These are phyloP conservation scores for Mycosarcoma maydis DNA, from an alignment of 1,284 basidiomycete genomes.

Conservation along the genomic window DNA sequence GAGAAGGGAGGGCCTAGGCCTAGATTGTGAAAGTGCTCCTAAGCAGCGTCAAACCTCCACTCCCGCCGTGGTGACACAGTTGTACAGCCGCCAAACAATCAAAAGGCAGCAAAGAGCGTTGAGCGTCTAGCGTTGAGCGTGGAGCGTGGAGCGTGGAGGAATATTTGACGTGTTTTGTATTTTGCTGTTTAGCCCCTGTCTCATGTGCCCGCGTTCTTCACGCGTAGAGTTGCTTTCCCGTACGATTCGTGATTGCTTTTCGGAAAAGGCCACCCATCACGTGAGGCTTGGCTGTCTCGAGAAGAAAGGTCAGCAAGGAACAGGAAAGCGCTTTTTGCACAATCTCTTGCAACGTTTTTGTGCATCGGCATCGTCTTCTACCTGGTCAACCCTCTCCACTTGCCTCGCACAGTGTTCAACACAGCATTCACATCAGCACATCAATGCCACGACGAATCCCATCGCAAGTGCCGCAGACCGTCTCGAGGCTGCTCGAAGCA, in stretches of 20 bases:
- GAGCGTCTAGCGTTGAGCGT: constrained; percentile 7
- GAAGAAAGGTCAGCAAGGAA: constrained; percentile 25
- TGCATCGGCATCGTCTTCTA: neutral
- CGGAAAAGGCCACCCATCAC: constrained; percentile 5
- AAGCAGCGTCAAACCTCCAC: constrained; percentile 7
- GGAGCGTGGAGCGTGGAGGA: no score
- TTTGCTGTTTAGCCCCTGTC: constrained; percentile 29
- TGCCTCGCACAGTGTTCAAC: no score
- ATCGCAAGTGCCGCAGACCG: constrained; percentile 86
- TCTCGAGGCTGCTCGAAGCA: constrained; percentile 81
- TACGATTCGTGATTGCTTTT: neutral
- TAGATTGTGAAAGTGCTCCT: no score
- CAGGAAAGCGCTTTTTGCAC: constrained; percentile 14
- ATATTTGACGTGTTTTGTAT: no score
- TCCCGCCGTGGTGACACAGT: neutral
- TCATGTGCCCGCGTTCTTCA: constrained; percentile 10
- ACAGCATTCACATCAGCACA: no score
- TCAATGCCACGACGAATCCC: constrained; percentile 87
- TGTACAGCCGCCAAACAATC: no score
- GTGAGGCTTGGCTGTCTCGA: constrained; percentile 9
- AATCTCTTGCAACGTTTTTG: neutral
- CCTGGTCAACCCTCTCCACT: no score
- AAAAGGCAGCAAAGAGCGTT: neutral
- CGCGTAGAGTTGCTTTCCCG: constrained; percentile 13
- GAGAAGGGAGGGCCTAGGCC: no score